Evolutionary conservation across 1,284 basidiomycete species (phyloP).

Genomic region (Cystobasidium sp.): DNA sequence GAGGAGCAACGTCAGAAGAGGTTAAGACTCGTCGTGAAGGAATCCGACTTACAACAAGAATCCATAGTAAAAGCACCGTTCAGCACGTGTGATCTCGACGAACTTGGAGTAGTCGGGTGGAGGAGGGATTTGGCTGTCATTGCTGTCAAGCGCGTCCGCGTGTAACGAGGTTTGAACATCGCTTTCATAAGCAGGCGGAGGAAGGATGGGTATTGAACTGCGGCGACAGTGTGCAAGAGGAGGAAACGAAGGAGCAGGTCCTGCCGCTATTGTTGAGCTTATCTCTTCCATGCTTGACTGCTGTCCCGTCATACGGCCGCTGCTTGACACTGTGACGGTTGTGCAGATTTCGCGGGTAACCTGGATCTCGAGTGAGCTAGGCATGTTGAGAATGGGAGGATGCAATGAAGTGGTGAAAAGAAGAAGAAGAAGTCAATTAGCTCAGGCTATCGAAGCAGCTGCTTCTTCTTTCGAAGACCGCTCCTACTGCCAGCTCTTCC

Average conservation of each 20-base stretch:
- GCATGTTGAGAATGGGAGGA: not conserved
- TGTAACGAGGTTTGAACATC: not conserved
- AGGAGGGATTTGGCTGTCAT: not conserved
- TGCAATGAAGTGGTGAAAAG: not conserved
- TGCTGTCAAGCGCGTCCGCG: not conserved
- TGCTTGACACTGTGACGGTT: not conserved
- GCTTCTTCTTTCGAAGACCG: not conserved
- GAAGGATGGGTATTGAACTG: not conserved
- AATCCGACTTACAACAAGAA: conserved; percentile 31
- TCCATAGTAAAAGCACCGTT: conserved; percentile 41
- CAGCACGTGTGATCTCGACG: conserved; percentile 24
- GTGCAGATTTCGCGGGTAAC: conserved; percentile 13
- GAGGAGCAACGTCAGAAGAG: not conserved
- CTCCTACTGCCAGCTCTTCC: not conserved
- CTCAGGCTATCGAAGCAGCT: not conserved
- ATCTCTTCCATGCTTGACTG: too few species aligned
- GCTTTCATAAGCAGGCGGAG: conserved; percentile 10
- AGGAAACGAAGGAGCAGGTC: not conserved
- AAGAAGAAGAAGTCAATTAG: not conserved
- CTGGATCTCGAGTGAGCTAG: conserved; percentile 9
- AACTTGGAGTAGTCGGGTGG: conserved; percentile 25
- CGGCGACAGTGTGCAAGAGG: conserved; percentile 1
- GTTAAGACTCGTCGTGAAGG: not conserved
- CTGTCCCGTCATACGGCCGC: not conserved
- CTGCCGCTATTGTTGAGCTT: not conserved